Evolutionary conservation across 352 stramenopile genomes (phyloP).

Genomic region (Pythium rishiriense): DNA sequence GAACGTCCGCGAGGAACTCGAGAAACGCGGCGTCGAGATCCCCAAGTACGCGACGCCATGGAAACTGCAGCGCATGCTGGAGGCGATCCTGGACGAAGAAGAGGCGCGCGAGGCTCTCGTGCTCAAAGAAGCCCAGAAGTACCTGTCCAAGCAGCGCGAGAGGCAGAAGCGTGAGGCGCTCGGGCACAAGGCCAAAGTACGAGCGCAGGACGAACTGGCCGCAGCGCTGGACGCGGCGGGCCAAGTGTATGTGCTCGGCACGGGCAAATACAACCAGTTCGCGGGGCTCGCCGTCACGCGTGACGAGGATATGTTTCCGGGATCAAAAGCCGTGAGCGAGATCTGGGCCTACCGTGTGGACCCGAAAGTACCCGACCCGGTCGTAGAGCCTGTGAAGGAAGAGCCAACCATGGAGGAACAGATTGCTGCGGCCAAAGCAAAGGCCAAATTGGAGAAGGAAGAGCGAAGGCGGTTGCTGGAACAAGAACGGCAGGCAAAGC

Average conservation of each 20-base stretch:
- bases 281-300: conserved; percentile 40
- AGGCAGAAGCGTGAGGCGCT: conserved; percentile 52
- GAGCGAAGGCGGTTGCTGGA: conserved; percentile 4
- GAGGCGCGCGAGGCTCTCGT: conserved; percentile 81
- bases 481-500: conserved; percentile 3
- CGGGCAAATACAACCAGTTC: conserved; percentile 87
- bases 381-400: neutral
- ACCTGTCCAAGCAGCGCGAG: conserved; percentile 72
- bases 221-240: conserved; percentile 89
- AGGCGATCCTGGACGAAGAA: conserved; percentile 89
- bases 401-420: neutral
- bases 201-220: conserved; percentile 81
- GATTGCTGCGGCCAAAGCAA: conserved; percentile 7
- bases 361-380: conserved; percentile 15
- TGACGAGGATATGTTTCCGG: conserved; percentile 61
- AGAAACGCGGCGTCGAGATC: conserved; percentile 85
- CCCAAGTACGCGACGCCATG: conserved; percentile 82
- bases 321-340: conserved; percentile 60
- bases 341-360: conserved; percentile 60
- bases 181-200: conserved; percentile 52
- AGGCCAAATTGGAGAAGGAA: conserved; percentile 9
- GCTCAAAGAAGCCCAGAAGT: conserved; percentile 76
- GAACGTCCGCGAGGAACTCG: conserved; percentile 83
- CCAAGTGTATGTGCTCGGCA: conserved; percentile 92
- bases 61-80: conserved; percentile 86